Evolutionary conservation across 768 basidiomycete genomes (phyloP).

Genomic region (Macrocybe gigantea): DNA sequence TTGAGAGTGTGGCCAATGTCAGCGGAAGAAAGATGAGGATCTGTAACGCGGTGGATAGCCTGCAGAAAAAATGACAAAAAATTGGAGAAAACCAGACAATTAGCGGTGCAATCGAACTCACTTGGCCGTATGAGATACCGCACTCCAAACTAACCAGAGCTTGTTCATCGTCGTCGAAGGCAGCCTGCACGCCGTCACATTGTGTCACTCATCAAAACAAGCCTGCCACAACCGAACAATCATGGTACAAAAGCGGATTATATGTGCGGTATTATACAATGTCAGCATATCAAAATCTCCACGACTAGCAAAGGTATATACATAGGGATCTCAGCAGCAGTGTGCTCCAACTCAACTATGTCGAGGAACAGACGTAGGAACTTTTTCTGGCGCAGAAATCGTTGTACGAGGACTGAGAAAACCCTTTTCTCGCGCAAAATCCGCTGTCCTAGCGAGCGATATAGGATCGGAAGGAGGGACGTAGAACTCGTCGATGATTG

Average conservation of each 20-base stretch:
- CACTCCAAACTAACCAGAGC: constrained; percentile 64
- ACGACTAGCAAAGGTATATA: neutral
- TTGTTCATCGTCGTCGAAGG: constrained; percentile 31
- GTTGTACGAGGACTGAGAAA: constrained; percentile 40
- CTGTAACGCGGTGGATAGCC: constrained; percentile 72
- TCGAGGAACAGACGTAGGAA: neutral
- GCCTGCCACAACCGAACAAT: too few relatives aligned
- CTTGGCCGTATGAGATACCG: constrained; percentile 61
- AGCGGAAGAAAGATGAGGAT: constrained; percentile 81
- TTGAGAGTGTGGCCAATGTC: constrained; percentile 78
- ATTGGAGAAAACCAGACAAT: constrained; percentile 1
- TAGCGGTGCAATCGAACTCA: constrained; percentile 13
- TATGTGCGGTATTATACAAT: neutral
- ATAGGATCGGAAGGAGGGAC: constrained; percentile 83
- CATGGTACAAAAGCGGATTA: neutral
- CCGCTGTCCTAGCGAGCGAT: constrained; percentile 59
- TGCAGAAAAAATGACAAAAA: constrained; percentile 17
- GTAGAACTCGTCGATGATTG: constrained; percentile 90
- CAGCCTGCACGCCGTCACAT: neutral
- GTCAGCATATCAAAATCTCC: too few relatives aligned
- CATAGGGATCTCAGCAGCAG: constrained; percentile 6
- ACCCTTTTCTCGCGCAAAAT: constrained; percentile 88
- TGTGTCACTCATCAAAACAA: neutral
- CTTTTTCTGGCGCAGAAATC: neutral
- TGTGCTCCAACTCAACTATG: constrained; percentile 11